These are phyloP conservation scores for Platismatia glauca DNA, from an alignment of 495 filamentous ascomycete species.

Conservation along the genomic window DNA sequence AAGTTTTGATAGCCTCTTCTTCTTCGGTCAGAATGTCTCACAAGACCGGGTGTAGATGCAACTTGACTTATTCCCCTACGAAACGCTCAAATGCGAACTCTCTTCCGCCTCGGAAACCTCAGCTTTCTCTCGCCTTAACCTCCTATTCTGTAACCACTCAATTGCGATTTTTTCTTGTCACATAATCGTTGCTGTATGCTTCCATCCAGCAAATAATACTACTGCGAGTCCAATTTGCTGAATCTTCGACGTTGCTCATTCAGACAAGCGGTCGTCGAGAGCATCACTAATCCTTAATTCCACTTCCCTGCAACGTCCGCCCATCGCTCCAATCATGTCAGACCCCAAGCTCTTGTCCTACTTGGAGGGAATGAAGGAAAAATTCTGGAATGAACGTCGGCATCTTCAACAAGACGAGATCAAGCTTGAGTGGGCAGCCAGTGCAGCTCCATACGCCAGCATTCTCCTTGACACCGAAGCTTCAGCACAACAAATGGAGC, in stretches of 20 bases:
- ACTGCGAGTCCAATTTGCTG: neutral
- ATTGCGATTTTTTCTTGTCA: constrained; percentile 1
- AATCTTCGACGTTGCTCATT: neutral
- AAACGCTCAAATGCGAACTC: constrained; percentile 3
- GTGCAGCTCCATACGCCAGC: neutral
- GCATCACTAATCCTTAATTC: neutral
- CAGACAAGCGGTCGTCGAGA: neutral
- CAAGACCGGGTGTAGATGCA: constrained; percentile 6
- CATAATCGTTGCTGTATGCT: neutral
- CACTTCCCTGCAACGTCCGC: neutral
- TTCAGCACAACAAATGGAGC: neutral
- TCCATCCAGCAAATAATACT: neutral
- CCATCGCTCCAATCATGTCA: neutral
- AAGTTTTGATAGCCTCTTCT: constrained; percentile 5
- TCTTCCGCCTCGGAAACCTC: constrained; percentile 6
- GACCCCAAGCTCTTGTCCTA: neutral
- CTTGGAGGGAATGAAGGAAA: neutral
- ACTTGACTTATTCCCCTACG: neutral
- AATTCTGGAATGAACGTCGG: neutral
- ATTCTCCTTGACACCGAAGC: neutral
- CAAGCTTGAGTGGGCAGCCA: neutral
- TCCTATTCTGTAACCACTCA: neutral
- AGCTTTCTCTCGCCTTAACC: neutral
- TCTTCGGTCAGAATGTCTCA: neutral
- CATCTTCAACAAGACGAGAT: constrained; percentile 1